Conservation (phyloP, 2,329 filamentous ascomycete species). For the Phaeoacremonium minimum region DNA sequence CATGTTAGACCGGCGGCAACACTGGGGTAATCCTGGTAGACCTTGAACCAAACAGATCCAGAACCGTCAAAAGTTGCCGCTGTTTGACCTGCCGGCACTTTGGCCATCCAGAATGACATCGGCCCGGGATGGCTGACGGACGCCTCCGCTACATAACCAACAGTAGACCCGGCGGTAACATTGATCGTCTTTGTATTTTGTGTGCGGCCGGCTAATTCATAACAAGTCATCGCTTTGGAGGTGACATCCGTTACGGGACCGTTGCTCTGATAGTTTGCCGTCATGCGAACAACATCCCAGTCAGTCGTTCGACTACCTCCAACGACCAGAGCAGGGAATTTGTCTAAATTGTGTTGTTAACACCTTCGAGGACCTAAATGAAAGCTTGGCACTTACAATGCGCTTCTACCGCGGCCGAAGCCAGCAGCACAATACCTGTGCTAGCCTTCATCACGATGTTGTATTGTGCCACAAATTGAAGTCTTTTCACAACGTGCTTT, state of each 20-base stretch:
- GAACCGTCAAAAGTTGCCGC: constrained; percentile 31
- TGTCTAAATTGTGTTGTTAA: too few species aligned
- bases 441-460: too few species aligned
- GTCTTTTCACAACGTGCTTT: too few species aligned
- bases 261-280: constrained; percentile 45
- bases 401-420: too few species aligned
- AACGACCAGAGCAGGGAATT: too few species aligned
- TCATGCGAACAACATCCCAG: constrained; percentile 43
- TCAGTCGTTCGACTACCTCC: constrained; percentile 28
- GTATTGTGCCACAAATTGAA: too few species aligned
- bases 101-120: constrained; percentile 33
- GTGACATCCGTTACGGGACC: constrained; percentile 42
- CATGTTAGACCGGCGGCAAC: constrained; percentile 31
- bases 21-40: constrained; percentile 34
- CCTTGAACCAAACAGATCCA: constrained; percentile 36
- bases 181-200: constrained; percentile 33
- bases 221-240: constrained; percentile 45
- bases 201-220: constrained; percentile 35
- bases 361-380: too few species aligned
- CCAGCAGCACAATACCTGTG: too few species aligned
- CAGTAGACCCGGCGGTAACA: constrained; percentile 36
- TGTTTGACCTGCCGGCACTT: constrained; percentile 29
- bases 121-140: constrained; percentile 36
- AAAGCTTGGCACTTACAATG: too few species aligned
- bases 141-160: constrained; percentile 37